Base-by-base conservation (phyloP, 208 protist genomes). In the Trypanosoma brucei region DNA sequence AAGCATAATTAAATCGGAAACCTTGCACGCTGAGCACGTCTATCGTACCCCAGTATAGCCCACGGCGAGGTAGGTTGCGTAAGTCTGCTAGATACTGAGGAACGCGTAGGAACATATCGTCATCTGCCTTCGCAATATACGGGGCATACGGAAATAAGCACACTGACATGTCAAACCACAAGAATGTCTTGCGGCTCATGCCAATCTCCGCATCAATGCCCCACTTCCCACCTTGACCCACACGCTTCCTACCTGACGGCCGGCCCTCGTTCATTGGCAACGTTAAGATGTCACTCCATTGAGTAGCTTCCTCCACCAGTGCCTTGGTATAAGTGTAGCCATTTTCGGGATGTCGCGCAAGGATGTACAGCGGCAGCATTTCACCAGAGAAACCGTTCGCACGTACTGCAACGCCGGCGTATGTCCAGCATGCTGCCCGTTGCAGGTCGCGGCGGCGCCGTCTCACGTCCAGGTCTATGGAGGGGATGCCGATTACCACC, bases 91-190 rank as follows among this genome's bases (percentile, higher is more conserved):
- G 60, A 48, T 70, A 76, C 64, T 84, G 75, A 58, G 79, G 79
- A 62, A 85, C 75, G 55, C 72, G 73, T 49, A 81, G 1, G 50
- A 78, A 85, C 34, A 62, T 65, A 59, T 85, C 79, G 61, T 85
- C 79, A 55, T 85, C 79, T 14, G 68, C 68, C 59, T 81, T 85
- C 33, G 68, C 65, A 54, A 85, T 54, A 64, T 71, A 85, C 2
- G 55, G 55, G 30, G 71, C 71, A 14, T 64, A 42, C n/a, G 54
- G 62, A 58, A 81, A 85, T 1, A 68, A 39, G 46, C 69, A 53
- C 58, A 81, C 70, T 50, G 70, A 65, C 56, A 78, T 68, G 2
- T 68, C 33, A 49, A 81, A 72, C 75, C 71, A 79, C 39, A 79
- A 50, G 38, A 79, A 62, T 51, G 65, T 55, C 60, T 85, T 85